phyloP scores from a whole-genome alignment of 2,329 filamentous ascomycete genomes.

The Colletotrichum orchidophilum region DNA sequence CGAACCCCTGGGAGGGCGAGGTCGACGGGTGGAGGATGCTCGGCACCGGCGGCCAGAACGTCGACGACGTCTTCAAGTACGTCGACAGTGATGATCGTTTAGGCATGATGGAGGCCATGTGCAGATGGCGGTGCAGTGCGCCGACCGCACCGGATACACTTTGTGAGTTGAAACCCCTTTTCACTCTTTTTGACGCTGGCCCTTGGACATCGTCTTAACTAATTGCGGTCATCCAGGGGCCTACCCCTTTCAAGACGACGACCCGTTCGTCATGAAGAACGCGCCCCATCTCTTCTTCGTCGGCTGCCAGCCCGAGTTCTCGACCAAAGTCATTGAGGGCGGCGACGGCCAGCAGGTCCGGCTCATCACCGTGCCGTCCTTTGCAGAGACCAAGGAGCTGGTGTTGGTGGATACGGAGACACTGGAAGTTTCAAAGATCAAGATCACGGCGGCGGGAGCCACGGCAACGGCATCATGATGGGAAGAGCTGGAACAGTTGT shows the following conservation, averaged over 20 bases:
- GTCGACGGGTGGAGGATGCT: constrained; percentile 90
- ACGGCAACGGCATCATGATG: constrained; percentile 2
- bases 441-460: constrained; percentile 50
- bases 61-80: constrained; percentile 95
- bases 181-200: background rate
- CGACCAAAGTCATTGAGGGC: constrained; percentile 74
- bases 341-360: constrained; percentile 76
- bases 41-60: constrained; percentile 89
- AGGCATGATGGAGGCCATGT: constrained; percentile 93
- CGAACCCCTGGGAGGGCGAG: constrained; percentile 93
- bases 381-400: constrained; percentile 80
- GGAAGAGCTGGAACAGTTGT: background rate
- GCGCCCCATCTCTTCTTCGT: constrained; percentile 94
- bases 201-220: constrained; percentile 21
- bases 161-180: constrained; percentile 66
- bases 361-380: constrained; percentile 85
- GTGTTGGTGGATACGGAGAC: constrained; percentile 89
- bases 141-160: constrained; percentile 96
- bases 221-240: constrained; percentile 68
- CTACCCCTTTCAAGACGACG: constrained; percentile 94
- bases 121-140: constrained; percentile 89
- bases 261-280: constrained; percentile 85
- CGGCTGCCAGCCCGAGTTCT: constrained; percentile 84
- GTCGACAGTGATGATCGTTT: constrained; percentile 80
- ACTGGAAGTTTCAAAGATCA: constrained; percentile 78